Conservation (phyloP, 169 alveolate genomes). For the Miamiensis avidus region DNA sequence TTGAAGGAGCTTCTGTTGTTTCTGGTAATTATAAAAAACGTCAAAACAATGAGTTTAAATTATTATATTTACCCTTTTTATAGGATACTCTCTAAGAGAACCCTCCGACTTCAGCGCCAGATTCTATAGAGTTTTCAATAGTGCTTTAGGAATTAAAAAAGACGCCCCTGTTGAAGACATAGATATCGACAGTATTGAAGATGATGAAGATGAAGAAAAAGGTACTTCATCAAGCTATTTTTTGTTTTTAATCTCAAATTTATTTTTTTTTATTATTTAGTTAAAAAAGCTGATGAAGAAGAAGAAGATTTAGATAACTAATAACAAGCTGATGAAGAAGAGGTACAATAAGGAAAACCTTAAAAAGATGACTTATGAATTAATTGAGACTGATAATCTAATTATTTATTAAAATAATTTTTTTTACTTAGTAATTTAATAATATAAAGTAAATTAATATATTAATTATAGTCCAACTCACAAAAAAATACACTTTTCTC, state of each 20-base stretch:
- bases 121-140: constrained; percentile 70
- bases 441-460: too few species aligned
- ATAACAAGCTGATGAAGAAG: neutral
- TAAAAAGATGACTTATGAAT: too few species aligned
- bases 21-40: constrained; percentile 79
- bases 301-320: neutral
- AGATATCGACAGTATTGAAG: constrained; percentile 69
- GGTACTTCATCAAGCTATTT: too few species aligned
- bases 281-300: neutral
- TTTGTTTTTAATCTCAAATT: too few species aligned
- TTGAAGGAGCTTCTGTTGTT: constrained; percentile 74
- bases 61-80: too few species aligned
- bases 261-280: too few species aligned
- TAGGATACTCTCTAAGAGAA: constrained; percentile 61
- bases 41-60: too few species aligned
- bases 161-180: constrained; percentile 73
- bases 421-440: too few species aligned
- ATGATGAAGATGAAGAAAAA: constrained; percentile 52
- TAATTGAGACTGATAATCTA: too few species aligned
- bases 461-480: too few species aligned
- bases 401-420: too few species aligned
- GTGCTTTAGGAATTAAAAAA: constrained; percentile 69
- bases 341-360: neutral
- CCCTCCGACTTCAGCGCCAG: constrained; percentile 73
- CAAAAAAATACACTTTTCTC: too few species aligned